These are phyloP conservation scores for Coemansia sp. DNA, from an alignment of 192 early-diverging fungal genomes.

Conservation along the genomic window DNA sequence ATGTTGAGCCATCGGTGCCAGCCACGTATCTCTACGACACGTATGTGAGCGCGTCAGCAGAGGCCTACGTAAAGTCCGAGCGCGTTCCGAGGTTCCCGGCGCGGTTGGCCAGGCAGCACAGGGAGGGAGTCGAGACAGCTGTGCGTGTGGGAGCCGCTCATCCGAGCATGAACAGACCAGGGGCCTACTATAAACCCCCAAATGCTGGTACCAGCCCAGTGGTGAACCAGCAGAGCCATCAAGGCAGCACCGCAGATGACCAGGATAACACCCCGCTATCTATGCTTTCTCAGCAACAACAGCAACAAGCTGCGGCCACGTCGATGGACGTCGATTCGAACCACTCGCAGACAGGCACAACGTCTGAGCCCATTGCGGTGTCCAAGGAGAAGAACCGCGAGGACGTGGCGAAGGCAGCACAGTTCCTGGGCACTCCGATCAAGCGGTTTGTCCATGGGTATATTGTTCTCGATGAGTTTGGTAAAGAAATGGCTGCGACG, in stretches of 20 bases:
- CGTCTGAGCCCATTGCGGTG: neutral
- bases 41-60: conserved; percentile 34
- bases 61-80: conserved; percentile 51
- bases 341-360: neutral
- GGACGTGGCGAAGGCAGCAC: conserved; percentile 18
- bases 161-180: conserved; percentile 1
- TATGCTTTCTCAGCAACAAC: neutral
- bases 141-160: conserved; percentile 41
- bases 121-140: conserved; percentile 51
- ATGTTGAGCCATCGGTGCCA: neutral
- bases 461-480: conserved; percentile 66
- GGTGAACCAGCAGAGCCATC: neutral
- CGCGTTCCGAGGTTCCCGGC: conserved; percentile 38
- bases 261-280: neutral
- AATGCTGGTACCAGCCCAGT: neutral
- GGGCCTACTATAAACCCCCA: no score
- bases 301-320: neutral
- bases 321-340: neutral
- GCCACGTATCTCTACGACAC: conserved; percentile 29
- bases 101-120: conserved; percentile 32
- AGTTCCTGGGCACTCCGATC: conserved; percentile 40
- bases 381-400: conserved; percentile 7
- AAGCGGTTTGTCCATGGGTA: conserved; percentile 62
- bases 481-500: conserved; percentile 63
- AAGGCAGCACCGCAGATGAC: neutral